Base-by-base conservation (phyloP, 1,139 yeast genomes). In the Arxiozyma heterogenica region DNA sequence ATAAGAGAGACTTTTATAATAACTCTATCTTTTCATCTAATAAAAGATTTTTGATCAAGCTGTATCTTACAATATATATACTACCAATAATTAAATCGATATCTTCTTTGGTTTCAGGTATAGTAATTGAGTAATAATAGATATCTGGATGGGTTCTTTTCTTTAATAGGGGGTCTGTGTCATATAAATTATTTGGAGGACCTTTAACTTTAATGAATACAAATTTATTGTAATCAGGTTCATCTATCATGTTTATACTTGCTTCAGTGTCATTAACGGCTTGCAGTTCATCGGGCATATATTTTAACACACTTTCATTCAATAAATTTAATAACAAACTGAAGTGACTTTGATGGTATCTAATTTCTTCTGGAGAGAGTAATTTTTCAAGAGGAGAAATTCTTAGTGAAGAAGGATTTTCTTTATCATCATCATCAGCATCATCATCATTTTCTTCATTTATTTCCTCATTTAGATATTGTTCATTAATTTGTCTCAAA, bases 201-300 rank as follows among this genome's bases (percentile, higher is more conserved):
- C 67, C 67, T 15, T 55, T 60, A 3, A 86, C 90, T 53, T 79
- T 77, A 11, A 90, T 74, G 63, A 89, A 88, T 2, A 93, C 96
- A 4, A 93, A 86, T 57, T 76, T 80, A 57, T 84, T 77, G 62
- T 86, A 62, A 56, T 88, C 88, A 0, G 98, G 98, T 59, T 76
- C 77, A 20, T 81, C 84, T 1, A 90, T 75, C 98, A 91, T 90
- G 8, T 84, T 77, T 22, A 84, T 76, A 2, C 86, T 87, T 4
- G 91, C 95, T 20, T 81, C 77, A 3, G 79, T 79, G 60, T 91
- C 98, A 63, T 89, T 95, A 56, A 93, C 72, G 20, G 82, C 80
- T 45, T 84, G 88, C 54, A 89, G 71, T 44, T 77, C 75, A 22
- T 75, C 77, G 0, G 98, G 97, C 61, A 91, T 70, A 54, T 80